Conservation (phyloP, 2,329 filamentous ascomycete genomes). For the Waltergamsia citrina region DNA sequence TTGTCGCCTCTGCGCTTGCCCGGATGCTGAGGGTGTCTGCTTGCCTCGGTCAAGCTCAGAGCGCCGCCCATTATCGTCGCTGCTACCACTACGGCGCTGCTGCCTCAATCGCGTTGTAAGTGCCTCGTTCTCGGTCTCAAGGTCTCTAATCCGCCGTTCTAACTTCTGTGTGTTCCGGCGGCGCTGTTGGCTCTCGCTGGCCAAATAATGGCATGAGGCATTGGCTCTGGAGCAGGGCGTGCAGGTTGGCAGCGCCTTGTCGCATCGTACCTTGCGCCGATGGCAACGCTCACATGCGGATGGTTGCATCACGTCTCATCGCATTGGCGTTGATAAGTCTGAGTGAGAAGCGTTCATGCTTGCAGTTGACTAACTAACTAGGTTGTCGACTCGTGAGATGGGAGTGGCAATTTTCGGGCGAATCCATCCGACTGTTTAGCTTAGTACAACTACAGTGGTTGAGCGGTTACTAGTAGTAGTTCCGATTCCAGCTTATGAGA, state of each 20-base stretch:
- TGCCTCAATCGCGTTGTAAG: slow-evolving; percentile 9
- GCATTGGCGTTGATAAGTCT: too few relatives aligned
- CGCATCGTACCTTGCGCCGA: slow-evolving; percentile 30
- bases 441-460: too few relatives aligned
- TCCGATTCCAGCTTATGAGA: too few relatives aligned
- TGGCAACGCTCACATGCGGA: too few relatives aligned
- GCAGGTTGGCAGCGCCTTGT: slow-evolving; percentile 27
- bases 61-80: background rate
- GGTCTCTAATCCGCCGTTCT: slow-evolving; percentile 20
- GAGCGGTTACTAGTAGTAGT: too few relatives aligned
- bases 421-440: too few relatives aligned
- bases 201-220: slow-evolving; percentile 22
- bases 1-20: slow-evolving; percentile 1
- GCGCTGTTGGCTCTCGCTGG: slow-evolving; percentile 16
- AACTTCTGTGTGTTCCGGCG: slow-evolving; percentile 22
- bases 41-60: background rate
- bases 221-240: slow-evolving; percentile 22
- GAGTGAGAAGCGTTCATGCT: too few relatives aligned
- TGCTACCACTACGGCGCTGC: background rate
- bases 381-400: too few relatives aligned
- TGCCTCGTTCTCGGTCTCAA: slow-evolving; percentile 18
- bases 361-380: too few relatives aligned
- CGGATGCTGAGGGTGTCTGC: too few relatives aligned
- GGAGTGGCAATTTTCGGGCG: too few relatives aligned
- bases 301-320: too few relatives aligned